Conservation (phyloP, 768 basidiomycete genomes). For the Cyclocybe aegerita region DNA sequence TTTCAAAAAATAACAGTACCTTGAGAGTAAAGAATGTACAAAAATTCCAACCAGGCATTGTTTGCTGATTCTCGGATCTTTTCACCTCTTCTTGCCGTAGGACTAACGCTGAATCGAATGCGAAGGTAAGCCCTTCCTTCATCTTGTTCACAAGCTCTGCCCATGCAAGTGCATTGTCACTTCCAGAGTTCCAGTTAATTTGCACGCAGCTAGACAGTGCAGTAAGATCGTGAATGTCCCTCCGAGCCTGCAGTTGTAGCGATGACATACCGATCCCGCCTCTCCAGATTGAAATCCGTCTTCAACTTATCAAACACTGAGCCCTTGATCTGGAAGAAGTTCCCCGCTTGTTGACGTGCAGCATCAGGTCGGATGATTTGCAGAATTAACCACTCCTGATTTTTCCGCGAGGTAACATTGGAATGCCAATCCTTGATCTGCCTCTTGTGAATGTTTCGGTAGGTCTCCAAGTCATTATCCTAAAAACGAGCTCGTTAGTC, state of each 20-base stretch:
- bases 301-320: slow-evolving; percentile 87
- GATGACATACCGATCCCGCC: slow-evolving; percentile 69
- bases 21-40: slow-evolving; percentile 96
- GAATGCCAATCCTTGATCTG: slow-evolving; percentile 94
- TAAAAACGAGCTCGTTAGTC: slow-evolving; percentile 17
- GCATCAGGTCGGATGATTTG: slow-evolving; percentile 79
- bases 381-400: slow-evolving; percentile 92
- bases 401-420: slow-evolving; percentile 60
- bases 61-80: slow-evolving; percentile 83
- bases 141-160: slow-evolving; percentile 84
- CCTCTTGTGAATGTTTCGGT: slow-evolving; percentile 73
- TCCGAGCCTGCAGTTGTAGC: not conserved
- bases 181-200: slow-evolving; percentile 70
- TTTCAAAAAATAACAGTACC: slow-evolving; percentile 38
- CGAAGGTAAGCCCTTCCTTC: slow-evolving; percentile 84
- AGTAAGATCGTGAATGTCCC: slow-evolving; percentile 6
- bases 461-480: slow-evolving; percentile 70
- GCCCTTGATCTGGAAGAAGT: slow-evolving; percentile 82
- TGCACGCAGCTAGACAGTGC: slow-evolving; percentile 66
- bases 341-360: slow-evolving; percentile 49
- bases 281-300: slow-evolving; percentile 89
- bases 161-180: slow-evolving; percentile 80
- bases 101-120: slow-evolving; percentile 78
- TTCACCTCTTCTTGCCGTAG: slow-evolving; percentile 89
- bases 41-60: slow-evolving; percentile 98